Base-by-base conservation (phyloP, 176 grass and related monocot genomes). In the Olyra latifolia region DNA sequence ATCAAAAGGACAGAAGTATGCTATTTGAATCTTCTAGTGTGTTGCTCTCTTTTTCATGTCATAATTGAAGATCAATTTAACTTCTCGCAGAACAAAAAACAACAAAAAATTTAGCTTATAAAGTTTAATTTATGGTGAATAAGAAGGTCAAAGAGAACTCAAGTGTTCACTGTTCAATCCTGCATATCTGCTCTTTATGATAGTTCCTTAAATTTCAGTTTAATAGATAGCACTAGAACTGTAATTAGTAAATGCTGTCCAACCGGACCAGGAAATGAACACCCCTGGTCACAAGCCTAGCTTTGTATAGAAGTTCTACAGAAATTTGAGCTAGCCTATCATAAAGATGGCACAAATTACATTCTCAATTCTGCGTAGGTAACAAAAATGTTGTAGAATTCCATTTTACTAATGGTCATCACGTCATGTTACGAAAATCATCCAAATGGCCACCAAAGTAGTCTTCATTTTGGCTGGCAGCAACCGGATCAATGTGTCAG, bases 361-460 rank as follows among this genome's bases (percentile, higher is more conserved):
- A 45, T 44, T 24, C 54, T 41, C 16, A 41, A 61, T 40, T 62
- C 4, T 42, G 44, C 24, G 16, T 9, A 6, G 15, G 13, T 78
- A 25, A 49, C 2, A 69, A 65, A 53, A 65, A 69, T 75, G 56
- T 3, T 1, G 22, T 19, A 80, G 41, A 67, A 28, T 42, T 59
- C 0, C 24, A 4, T 27, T 71, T 67, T 35, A 65, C 2, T 40
- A 39, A 66, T 39, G 66, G 6, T 54, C n/a, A n/a, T n/a, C n/a
- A n/a, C n/a, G n/a, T n/a, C 43, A 52, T 74, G n/a, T 47, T 88
- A 56, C 14, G 41, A 60, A 55, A 80, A 40, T 14, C 0, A 74
- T 68, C 16, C 48, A 64, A 0, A 66, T 35, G 49, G 0, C 52
- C 24, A 0, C 32, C 48, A 69, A 27, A 67, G 4, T 29, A 69